Base-by-base conservation (phyloP, 1,284 basidiomycete species). In the Puccinia brachypodii region DNA sequence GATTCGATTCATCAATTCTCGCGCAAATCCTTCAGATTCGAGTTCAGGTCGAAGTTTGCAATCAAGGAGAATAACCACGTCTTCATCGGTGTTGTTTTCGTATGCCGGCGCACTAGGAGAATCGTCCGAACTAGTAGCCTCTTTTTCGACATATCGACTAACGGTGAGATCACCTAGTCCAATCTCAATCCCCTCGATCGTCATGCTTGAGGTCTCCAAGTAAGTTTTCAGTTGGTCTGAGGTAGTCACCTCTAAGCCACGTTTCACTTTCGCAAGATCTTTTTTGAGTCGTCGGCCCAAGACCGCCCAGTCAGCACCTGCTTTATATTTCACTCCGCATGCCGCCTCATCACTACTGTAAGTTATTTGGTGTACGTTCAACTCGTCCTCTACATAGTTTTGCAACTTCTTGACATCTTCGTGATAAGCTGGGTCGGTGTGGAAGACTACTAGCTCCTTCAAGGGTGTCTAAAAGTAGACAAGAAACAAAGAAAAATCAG, bases 241-340 rank as follows among this genome's bases (percentile, higher is more conserved):
- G 2, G 92, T 87, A 53, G 98, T 90, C 36, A 88, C 88, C 22
- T 95, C 94, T 33, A 99, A 89, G 0, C 92, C 94, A 81, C 92
- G 93, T 89, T 95, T 94, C 85, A 99, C 96, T 73, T 93, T 93
- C 50, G 89, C 92, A 60, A 99, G 89, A 87, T 98, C 95, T 87
- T 95, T 98, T 84, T 96, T 92, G 74, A 99, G 90, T 88, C 98
- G 98, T 85, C 92, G 91, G 42, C 97, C 97, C 74, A 99, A 90
- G 8, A 94, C 92, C n/a, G 92, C 89, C 94, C 95, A 99, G 88
- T 99, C 97, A 19, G 97, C 97, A 36, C 92, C 91, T 4, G 93
- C 95, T 83, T 91, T 92, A 89, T 98, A 99, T 84, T 91, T 91
- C 84, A 98, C 93, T 47, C 96, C 95, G 58, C 94, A 94, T 69